Conservation (phyloP, 169 alveolate genomes). For the Babesia ovis region DNA sequence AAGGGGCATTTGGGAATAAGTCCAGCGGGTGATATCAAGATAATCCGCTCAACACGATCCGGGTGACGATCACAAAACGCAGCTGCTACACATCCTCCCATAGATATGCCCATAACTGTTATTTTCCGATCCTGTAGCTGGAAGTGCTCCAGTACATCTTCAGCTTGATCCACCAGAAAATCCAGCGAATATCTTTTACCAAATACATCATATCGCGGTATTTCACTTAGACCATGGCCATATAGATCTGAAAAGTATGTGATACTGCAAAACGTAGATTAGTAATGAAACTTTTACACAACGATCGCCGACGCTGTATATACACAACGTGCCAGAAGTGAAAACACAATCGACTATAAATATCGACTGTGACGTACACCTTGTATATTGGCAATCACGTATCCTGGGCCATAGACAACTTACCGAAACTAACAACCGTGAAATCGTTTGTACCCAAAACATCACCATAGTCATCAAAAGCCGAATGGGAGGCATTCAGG, state of each 20-base stretch:
- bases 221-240: slow-evolving; percentile 80
- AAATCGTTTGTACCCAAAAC: slow-evolving; percentile 62
- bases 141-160: slow-evolving; percentile 68
- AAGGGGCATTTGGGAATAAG: slow-evolving; percentile 69
- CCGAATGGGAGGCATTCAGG: slow-evolving; percentile 73
- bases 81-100: slow-evolving; percentile 79
- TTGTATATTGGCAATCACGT: too few species aligned
- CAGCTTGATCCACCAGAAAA: slow-evolving; percentile 75
- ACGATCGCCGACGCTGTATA: too few species aligned
- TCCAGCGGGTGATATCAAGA: slow-evolving; percentile 81
- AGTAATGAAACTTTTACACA: too few species aligned
- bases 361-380: too few species aligned
- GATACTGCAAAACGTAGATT: too few species aligned
- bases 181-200: slow-evolving; percentile 72
- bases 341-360: too few species aligned
- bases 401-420: background rate
- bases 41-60: slow-evolving; percentile 70
- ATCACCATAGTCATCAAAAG: slow-evolving; percentile 69
- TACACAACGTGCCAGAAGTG: too few species aligned
- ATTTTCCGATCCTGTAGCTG: slow-evolving; percentile 59
- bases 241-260: slow-evolving; percentile 56
- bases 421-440: slow-evolving; percentile 77
- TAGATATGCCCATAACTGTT: slow-evolving; percentile 77
- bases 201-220: slow-evolving; percentile 72
- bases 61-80: slow-evolving; percentile 73